Evolutionary conservation across 2,329 filamentous ascomycete species (phyloP).

Genomic region (Sphaerulina populicola): DNA sequence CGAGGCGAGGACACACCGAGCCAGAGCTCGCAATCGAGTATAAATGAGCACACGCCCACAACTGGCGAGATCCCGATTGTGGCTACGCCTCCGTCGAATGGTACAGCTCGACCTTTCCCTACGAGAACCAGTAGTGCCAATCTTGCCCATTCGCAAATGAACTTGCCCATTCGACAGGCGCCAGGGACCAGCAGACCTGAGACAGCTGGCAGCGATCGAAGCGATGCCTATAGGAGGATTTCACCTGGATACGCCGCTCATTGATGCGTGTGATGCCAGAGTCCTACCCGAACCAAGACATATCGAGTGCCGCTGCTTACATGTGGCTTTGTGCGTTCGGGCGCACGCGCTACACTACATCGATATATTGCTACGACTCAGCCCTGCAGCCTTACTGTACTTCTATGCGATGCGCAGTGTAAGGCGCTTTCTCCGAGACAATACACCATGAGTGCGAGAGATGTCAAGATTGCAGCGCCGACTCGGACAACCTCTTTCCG

Average conservation of each 20-base stretch:
- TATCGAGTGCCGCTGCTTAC: background rate
- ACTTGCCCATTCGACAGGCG: slow-evolving; percentile 41
- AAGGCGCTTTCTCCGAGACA: slow-evolving; percentile 8
- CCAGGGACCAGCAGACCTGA: slow-evolving; percentile 22
- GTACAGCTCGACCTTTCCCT: slow-evolving; percentile 34
- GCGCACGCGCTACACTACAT: background rate
- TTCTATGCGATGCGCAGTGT: background rate
- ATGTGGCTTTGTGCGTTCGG: background rate
- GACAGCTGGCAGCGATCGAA: slow-evolving; percentile 25
- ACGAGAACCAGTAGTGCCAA: slow-evolving; percentile 37
- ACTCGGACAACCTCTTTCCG: background rate
- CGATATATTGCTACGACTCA: background rate
- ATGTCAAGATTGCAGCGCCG: background rate
- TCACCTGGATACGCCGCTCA: slow-evolving; percentile 22
- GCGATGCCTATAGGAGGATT: slow-evolving; percentile 23
- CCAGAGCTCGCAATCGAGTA: slow-evolving; percentile 16
- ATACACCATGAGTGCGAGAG: background rate
- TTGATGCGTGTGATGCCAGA: background rate
- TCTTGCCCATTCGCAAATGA: slow-evolving; percentile 31
- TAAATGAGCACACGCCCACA: slow-evolving; percentile 25
- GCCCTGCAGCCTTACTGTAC: background rate
- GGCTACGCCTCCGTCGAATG: slow-evolving; percentile 17
- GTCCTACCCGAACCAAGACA: background rate
- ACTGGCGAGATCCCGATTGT: slow-evolving; percentile 29
- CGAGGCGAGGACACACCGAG: slow-evolving; percentile 38